Base-by-base conservation (phyloP, 305 asterid species). In the Solanum chacoense region DNA sequence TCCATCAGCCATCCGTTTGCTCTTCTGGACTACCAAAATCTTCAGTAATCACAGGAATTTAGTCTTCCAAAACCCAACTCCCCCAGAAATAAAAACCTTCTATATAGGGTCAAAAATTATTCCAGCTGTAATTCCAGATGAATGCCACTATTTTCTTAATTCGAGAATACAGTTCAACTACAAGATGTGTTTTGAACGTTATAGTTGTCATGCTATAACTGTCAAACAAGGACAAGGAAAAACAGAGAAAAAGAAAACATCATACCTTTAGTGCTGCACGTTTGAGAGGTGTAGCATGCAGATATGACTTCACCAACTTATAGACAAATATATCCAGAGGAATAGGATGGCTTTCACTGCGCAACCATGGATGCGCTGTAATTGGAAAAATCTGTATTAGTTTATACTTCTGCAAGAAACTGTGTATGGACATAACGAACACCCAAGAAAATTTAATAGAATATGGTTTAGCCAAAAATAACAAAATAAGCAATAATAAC, bases 351-450 rank as follows among this genome's bases (percentile, higher is more conserved):
- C 90, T 94, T 93, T 97, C 98, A 88, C 96, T 94, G 89, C 95
- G 93, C 93, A 97, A 87, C 99, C 99, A 97, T 87, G 99, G 99
- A 92, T 97, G 99, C 59, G 94, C 99, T 97, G 98, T 87, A 90
- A 84, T 86, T 86, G 80, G 74, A 87, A 80, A 85, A 55, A 87
- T 31, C 6, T 5, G 35, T 74, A 28, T 76, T 75, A 50, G 20
- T 75, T 75, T 31, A 50, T 20, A 50, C 34, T 45, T 81, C 55
- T 50, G 22, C 40, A 83, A 83, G 40, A 18, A 50, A 83, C 72
- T 81, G 28, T 42, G 71, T 29, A 81, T 81, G 71, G 38, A 9
- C 71, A 42, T 42, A 81, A 29, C 7, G 7, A 45, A 83, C 71
- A 12, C 86, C 72, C 22, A 83, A 10, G 20, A 22, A 83, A 29